phyloP scores from a whole-genome alignment of 2,329 filamentous ascomycete species.

The Diaporthe australafricana region DNA sequence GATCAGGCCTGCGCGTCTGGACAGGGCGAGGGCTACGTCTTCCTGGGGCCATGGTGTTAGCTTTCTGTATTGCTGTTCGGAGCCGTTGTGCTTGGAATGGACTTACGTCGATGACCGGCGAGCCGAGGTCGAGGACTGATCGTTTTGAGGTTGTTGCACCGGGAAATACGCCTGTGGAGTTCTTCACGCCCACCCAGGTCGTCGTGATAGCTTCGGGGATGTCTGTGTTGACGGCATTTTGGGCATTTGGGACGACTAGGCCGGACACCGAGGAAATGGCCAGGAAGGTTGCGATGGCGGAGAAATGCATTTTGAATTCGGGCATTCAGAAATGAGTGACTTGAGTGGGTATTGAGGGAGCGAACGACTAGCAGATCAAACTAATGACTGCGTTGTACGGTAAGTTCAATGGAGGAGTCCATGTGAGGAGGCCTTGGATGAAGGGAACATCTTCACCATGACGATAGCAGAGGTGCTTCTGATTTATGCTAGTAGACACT shows the following conservation, averaged over 20 bases:
- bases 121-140: no score
- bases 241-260: background rate
- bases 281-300: background rate
- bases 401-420: background rate
- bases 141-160: background rate
- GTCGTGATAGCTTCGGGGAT: background rate
- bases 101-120: background rate
- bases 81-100: background rate
- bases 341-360: background rate
- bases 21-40: background rate
- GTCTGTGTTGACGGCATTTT: background rate
- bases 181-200: background rate
- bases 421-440: background rate
- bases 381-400: background rate
- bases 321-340: background rate
- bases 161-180: background rate
- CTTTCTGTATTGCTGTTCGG: background rate
- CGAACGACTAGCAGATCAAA: background rate
- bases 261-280: background rate
- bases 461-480: no score
- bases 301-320: background rate
- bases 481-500: no score
- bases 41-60: constrained; percentile 8
- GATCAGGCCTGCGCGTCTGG: background rate
- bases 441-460: no score